Conservation (phyloP, 371 early-diverging fungal species). For the Rhizopus microsporus region DNA sequence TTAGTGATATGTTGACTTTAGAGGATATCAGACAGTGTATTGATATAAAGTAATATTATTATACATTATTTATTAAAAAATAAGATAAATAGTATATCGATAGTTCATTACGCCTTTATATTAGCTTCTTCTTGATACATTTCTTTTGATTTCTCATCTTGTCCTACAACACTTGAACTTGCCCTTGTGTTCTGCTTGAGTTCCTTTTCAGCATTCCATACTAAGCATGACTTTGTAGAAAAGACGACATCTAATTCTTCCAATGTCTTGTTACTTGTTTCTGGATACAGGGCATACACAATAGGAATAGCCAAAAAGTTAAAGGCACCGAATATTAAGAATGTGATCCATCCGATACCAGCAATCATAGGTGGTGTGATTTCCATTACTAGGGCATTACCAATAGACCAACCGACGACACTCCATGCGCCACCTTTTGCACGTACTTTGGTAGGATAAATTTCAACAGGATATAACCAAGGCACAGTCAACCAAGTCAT, state of each 20-base stretch:
- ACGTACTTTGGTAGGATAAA: slow-evolving; percentile 40
- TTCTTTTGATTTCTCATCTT: not conserved
- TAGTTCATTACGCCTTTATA: not conserved
- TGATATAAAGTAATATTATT: no score
- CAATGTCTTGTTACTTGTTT: slow-evolving; percentile 41
- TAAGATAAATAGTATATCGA: no score
- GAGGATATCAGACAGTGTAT: no score
- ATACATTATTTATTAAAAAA: no score
- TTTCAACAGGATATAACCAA: slow-evolving; percentile 47
- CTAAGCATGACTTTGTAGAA: slow-evolving; percentile 39
- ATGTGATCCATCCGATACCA: slow-evolving; percentile 43
- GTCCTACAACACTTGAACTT: not conserved
- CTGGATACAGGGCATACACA: slow-evolving; percentile 37
- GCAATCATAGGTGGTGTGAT: slow-evolving; percentile 44
- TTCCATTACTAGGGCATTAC: slow-evolving; percentile 44
- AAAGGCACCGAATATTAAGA: slow-evolving; percentile 40
- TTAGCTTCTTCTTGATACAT: not conserved
- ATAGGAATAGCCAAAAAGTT: slow-evolving; percentile 44
- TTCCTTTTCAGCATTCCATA: slow-evolving; percentile 45
- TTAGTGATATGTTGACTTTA: no score
- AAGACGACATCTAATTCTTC: slow-evolving; percentile 46
- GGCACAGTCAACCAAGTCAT: slow-evolving; percentile 45
- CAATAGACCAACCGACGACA: slow-evolving; percentile 50
- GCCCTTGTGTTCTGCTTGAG: slow-evolving; percentile 4
- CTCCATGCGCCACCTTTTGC: slow-evolving; percentile 46